These are phyloP conservation scores for Coemansia sp. DNA, from an alignment of 192 early-diverging fungal species.

Conservation along the genomic window DNA sequence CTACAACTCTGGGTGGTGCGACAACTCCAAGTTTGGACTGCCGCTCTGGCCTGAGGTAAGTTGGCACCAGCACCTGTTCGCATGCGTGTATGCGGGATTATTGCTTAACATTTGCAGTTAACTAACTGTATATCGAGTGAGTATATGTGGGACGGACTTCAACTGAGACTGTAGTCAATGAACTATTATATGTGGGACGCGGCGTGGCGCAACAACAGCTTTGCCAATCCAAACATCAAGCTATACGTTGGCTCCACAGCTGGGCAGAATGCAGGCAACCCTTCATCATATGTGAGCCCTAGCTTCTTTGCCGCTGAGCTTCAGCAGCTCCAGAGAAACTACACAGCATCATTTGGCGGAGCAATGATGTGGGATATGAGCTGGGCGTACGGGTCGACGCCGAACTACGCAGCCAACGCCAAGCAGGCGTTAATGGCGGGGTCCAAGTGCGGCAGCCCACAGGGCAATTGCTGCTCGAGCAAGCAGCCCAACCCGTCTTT, in stretches of 20 bases:
- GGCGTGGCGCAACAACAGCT: constrained; percentile 56
- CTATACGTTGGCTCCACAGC: constrained; percentile 57
- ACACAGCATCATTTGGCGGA: constrained; percentile 58
- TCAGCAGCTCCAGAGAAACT: constrained; percentile 31
- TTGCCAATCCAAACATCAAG: constrained; percentile 56
- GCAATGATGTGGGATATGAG: constrained; percentile 67
- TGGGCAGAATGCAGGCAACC: constrained; percentile 50
- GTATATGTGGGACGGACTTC: no score
- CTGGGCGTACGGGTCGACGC: constrained; percentile 44
- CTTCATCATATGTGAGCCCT: constrained; percentile 44
- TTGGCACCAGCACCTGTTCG: no score
- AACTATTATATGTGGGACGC: constrained; percentile 54
- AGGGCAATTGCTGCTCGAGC: constrained; percentile 2
- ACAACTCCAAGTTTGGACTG: constrained; percentile 49
- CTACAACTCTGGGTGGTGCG: constrained; percentile 70
- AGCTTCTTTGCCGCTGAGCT: constrained; percentile 41
- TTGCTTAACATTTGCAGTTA: background rate
- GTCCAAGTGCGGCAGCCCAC: constrained; percentile 20
- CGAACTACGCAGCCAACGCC: constrained; percentile 41
- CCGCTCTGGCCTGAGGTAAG: constrained; percentile 43
- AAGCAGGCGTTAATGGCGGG: constrained; percentile 48
- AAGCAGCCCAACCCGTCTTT: background rate
- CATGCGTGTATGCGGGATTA: no score
- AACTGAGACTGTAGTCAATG: constrained; percentile 32
- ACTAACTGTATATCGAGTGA: no score